Evolutionary conservation across 2,329 filamentous ascomycete species (phyloP).

Genomic region (Colletotrichum truncatum): DNA sequence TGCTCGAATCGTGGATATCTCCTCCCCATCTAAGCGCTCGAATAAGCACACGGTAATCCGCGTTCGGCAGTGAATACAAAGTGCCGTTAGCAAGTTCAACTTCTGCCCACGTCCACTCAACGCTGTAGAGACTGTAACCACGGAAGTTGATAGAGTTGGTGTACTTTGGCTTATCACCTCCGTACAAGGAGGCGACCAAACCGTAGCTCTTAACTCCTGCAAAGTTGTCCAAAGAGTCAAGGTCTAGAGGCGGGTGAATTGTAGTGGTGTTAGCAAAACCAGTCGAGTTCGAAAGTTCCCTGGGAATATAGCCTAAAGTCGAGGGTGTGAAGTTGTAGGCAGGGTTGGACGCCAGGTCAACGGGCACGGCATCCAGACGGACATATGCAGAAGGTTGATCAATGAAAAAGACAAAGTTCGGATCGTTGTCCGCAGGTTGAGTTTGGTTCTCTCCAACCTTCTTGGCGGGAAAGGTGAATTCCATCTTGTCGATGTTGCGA

Average conservation of each 20-base stretch:
- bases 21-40: conserved; percentile 9
- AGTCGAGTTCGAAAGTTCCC: background rate
- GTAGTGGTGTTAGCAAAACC: background rate
- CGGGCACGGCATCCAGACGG: conserved; percentile 6
- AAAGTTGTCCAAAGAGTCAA: conserved; percentile 9
- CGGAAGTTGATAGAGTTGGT: conserved; percentile 1
- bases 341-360: conserved; percentile 8
- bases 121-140: conserved; percentile 13
- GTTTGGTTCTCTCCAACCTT: background rate
- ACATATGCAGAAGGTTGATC: conserved; percentile 17
- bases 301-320: background rate
- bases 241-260: background rate
- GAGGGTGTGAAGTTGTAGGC: conserved; percentile 14
- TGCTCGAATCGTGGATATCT: background rate
- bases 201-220: conserved; percentile 18
- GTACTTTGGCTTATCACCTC: conserved; percentile 5
- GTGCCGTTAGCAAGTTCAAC: conserved; percentile 19
- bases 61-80: conserved; percentile 19
- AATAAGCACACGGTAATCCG: conserved; percentile 22
- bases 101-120: conserved; percentile 16
- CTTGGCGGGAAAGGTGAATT: conserved; percentile 21
- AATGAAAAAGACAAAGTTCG: background rate
- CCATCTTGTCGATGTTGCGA: conserved; percentile 7
- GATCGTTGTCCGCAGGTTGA: background rate
- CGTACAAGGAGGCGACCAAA: conserved; percentile 10